Conservation (phyloP, 257 asterid genomes). For the Jaltomata sinuosa region DNA sequence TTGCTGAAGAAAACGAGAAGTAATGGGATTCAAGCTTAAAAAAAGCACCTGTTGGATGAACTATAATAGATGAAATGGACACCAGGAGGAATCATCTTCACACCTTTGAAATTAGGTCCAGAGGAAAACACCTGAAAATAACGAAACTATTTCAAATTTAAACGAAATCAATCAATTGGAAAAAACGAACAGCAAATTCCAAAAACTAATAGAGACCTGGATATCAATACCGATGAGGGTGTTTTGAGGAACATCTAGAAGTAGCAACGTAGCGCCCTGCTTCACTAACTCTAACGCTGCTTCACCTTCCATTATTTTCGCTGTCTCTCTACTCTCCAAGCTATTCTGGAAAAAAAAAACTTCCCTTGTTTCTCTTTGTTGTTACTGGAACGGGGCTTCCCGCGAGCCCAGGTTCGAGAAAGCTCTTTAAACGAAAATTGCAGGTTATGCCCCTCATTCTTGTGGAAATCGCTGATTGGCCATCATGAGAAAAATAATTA, state of each 20-base stretch:
- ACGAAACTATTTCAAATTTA: not conserved
- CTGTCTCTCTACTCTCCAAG: not conserved
- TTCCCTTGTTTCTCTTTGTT: not conserved
- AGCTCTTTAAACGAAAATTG: not conserved
- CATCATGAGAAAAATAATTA: not conserved
- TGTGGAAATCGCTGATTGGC: not conserved
- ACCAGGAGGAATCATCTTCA: slow-evolving; percentile 95
- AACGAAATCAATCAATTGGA: not conserved
- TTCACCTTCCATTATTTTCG: slow-evolving; percentile 49
- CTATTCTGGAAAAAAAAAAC: not conserved
- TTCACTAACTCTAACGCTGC: slow-evolving; percentile 59
- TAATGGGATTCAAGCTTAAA: not conserved
- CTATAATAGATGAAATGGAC: slow-evolving; percentile 72
- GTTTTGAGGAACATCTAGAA: slow-evolving; percentile 74
- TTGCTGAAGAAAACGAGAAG: not conserved
- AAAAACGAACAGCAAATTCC: not conserved
- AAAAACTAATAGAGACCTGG: slow-evolving; percentile 25
- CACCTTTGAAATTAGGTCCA: slow-evolving; percentile 85
- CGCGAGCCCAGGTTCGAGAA: not conserved
- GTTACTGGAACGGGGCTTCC: not conserved
- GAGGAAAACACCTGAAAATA: slow-evolving; percentile 54
- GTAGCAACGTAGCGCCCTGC: slow-evolving; percentile 61
- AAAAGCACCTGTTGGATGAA: slow-evolving; percentile 56
- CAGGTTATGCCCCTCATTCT: not conserved
- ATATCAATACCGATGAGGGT: slow-evolving; percentile 88